These are phyloP conservation scores for Rhizophora apiculata DNA, from an alignment of 345 rosid species.

Conservation along the genomic window DNA sequence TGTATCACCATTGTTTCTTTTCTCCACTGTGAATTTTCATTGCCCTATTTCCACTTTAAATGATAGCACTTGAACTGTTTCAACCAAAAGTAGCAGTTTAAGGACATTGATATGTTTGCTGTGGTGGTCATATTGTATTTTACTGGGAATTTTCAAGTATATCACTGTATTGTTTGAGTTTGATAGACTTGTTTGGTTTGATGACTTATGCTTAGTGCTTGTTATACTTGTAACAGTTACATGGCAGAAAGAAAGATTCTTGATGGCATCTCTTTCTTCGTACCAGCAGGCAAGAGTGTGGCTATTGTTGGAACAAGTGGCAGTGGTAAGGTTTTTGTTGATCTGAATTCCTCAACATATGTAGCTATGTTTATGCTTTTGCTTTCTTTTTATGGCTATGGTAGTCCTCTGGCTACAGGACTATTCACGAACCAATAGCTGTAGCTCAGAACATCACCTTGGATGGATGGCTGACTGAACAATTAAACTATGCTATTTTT, in stretches of 20 bases:
- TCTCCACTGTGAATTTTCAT: too few species aligned
- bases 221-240: conserved; percentile 57
- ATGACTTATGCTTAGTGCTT: conserved; percentile 16
- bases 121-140: neutral
- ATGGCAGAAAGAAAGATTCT: conserved; percentile 77
- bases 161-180: neutral
- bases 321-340: conserved; percentile 58
- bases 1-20: too few species aligned
- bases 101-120: neutral
- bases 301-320: conserved; percentile 99
- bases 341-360: neutral
- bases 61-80: too few species aligned
- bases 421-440: too few species aligned
- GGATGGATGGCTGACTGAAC: too few species aligned
- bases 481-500: too few species aligned
- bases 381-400: neutral
- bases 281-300: conserved; percentile 94
- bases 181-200: neutral
- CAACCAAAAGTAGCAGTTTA: neutral
- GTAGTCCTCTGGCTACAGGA: too few species aligned
- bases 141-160: neutral
- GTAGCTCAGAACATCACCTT: too few species aligned
- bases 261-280: conserved; percentile 82
- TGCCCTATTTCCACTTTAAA: too few species aligned
- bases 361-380: neutral